Base-by-base conservation (phyloP, 2,329 filamentous ascomycete genomes). In the Fusarium goolgardi region DNA sequence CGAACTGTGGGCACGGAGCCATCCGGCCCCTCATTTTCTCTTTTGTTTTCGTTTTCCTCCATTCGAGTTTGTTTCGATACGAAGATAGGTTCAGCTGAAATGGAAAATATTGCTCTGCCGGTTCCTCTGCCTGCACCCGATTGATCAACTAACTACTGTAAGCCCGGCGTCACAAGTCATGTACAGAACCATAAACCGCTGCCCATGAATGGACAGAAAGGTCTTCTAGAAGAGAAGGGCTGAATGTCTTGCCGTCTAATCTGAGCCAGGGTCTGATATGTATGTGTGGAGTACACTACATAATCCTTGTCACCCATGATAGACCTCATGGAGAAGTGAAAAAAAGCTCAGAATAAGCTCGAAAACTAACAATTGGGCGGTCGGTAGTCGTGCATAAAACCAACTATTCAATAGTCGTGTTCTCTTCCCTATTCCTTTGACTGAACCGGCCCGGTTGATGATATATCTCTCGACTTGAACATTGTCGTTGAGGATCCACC, bases 361-460 rank as follows among this genome's bases (percentile, higher is more conserved):
- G 45, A 59, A 40, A 64, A 49, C 45, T 49, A 64, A 59, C 21
- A 27, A 43, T 25, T 61, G 35, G 39, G 39, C 49, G 25, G 43
- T 29, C 49, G 52, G 56, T 25, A 61, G 55, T 67, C 43, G 45
- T 20, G 29, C 53, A 41, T 64, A 15, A 54, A n/a, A 23, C 16
- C 39, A 45, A 45, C 7, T 44, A 32, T 44, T 40, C 37, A 18
- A 37, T 55, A 61, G 23, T 59, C 50, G 43, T 39, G 23, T 43
- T 59, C 39, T 57, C 43, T 46, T 65, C 18, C 54, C 45, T 67
- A 51, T 68, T 59, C 54, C 45, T 52, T 44, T 37, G 25, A 43
- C 11, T 44, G 60, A 47, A 69, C 71, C 71, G 71, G 71, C 53
- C 71, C 70, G 71, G 71, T 67, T 52, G 18, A 41, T 7, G 50